Evolutionary conservation across 352 stramenopile species (phyloP), one percentile per base, ranked within the genome.

Genomic region (Blastocystis sp.): DNA sequence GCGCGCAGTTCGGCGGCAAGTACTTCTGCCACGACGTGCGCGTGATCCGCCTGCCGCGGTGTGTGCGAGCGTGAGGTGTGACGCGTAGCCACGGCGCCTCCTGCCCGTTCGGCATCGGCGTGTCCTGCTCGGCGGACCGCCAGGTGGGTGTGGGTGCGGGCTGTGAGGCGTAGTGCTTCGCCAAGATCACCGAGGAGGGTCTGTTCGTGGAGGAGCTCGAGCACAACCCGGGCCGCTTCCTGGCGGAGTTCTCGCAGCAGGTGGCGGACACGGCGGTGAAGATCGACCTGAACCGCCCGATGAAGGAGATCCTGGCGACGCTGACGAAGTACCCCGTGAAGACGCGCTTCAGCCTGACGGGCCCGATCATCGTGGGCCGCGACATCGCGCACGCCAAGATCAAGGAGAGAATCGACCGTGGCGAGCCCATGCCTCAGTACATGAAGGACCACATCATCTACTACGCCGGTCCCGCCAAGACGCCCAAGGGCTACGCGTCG

Each of bases 11-110:
- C 89, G 93, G 93, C 69, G 93, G 93, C 1, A 96, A 96, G 89
- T 96, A 96, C 90, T 96, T 96, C 90, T 95, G 92, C 89, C 93
- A 96, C 86, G 93, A 96, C 90, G 93, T 96, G 41, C 90, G 93
- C 38, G 93, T 96, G 0, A 90, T 96, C 61, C 91, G 93, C 41
- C 90, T 96, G 61, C 93, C 93, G 19, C 92, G 93, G 61, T 67
- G 38, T 0, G 61, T 7, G 0, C 0, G 21, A 1, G 61, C 61
- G 28, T 17, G 28, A 28, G 61, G 61, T 28, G 61, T 67, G 61
- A 67, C 17, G 38, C 61, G 61, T 23, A 67, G 61, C 40, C 93
- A 96, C 89, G 93, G 93, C 53, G 93, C 93, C 9, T 94, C 91
- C 64, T 96, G 93, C 90, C 93, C 93, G 1, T 93, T 96, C 5